phyloP scores from a whole-genome alignment of 768 basidiomycete genomes.

The Phylloporus scabripes region DNA sequence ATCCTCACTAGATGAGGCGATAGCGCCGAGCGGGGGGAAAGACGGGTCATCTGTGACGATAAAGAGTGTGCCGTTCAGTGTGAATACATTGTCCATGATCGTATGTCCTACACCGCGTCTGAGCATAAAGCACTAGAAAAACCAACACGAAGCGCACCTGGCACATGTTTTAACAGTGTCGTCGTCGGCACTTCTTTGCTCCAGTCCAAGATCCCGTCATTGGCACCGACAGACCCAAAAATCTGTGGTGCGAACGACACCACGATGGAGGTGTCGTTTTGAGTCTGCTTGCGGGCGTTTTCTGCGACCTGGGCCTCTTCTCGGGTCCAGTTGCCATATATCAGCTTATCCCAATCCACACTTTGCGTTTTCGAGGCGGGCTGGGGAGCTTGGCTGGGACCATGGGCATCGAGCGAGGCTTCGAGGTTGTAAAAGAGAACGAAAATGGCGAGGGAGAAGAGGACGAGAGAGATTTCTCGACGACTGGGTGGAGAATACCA shows the following conservation, averaged over 20 bases:
- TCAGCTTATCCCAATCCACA: slow-evolving; percentile 50
- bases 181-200: slow-evolving; percentile 50
- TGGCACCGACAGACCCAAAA: slow-evolving; percentile 32
- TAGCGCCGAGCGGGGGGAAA: slow-evolving; percentile 52
- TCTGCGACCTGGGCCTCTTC: slow-evolving; percentile 55
- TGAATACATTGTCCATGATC: slow-evolving; percentile 74
- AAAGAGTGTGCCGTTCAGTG: slow-evolving; percentile 68
- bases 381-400: slow-evolving; percentile 35
- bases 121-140: not conserved
- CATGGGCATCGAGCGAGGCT: slow-evolving; percentile 49
- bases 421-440: slow-evolving; percentile 73
- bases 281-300: slow-evolving; percentile 45
- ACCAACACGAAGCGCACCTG: slow-evolving; percentile 42
- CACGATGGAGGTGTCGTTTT: slow-evolving; percentile 34
- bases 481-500: slow-evolving; percentile 66
- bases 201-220: slow-evolving; percentile 56
- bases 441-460: slow-evolving; percentile 62
- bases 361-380: slow-evolving; percentile 33
- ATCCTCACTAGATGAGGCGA: slow-evolving; percentile 38
- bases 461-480: slow-evolving; percentile 65
- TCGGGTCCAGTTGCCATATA: slow-evolving; percentile 70
- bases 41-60: slow-evolving; percentile 64
- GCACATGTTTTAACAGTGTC: slow-evolving; percentile 53
- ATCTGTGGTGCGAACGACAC: slow-evolving; percentile 20
- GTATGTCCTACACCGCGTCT: slow-evolving; percentile 58